Conservation (phyloP, 139 green algal genomes). For the Chlamydomonas asymmetrica region DNA sequence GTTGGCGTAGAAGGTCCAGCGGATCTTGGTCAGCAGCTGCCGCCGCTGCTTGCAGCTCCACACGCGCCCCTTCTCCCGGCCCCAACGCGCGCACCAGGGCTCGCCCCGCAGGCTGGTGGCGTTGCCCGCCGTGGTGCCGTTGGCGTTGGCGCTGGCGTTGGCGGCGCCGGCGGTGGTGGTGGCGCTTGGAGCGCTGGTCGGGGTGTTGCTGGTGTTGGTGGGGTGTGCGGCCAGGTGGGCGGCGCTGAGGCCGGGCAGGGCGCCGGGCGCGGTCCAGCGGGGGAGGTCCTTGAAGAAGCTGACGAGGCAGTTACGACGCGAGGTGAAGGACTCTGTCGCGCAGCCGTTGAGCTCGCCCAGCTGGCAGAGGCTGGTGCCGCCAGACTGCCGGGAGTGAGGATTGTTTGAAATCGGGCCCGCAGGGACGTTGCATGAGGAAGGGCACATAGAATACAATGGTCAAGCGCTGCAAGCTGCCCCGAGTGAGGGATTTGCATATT, state of each 20-base stretch:
- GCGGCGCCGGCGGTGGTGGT: conserved; percentile 19
- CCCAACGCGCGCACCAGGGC: conserved; percentile 22
- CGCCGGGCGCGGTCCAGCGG: conserved; percentile 6
- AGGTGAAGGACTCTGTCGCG: conserved; percentile 11
- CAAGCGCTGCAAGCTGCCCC: too few species aligned
- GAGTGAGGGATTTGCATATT: too few species aligned
- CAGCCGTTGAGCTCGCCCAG: conserved; percentile 23
- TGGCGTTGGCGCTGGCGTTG: conserved; percentile 11
- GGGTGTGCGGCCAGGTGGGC: too few species aligned
- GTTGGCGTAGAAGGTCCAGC: conserved; percentile 27
- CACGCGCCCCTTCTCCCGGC: background rate
- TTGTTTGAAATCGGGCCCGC: too few species aligned
- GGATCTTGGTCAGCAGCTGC: conserved; percentile 8
- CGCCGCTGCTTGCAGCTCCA: conserved; percentile 12
- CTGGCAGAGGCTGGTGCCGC: conserved; percentile 28
- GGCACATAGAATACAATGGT: too few species aligned
- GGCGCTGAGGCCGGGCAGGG: conserved; percentile 4
- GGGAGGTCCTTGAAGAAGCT: conserved; percentile 22
- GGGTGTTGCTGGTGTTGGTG: conserved; percentile 26
- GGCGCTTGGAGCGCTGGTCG: background rate
- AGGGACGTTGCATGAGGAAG: too few species aligned
- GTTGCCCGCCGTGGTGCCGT: background rate
- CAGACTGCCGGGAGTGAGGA: too few species aligned
- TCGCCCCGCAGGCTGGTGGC: conserved; percentile 3
- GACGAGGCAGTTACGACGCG: conserved; percentile 15